Conservation (phyloP, 2,329 filamentous ascomycete genomes). For the Colletotrichum sp. region DNA sequence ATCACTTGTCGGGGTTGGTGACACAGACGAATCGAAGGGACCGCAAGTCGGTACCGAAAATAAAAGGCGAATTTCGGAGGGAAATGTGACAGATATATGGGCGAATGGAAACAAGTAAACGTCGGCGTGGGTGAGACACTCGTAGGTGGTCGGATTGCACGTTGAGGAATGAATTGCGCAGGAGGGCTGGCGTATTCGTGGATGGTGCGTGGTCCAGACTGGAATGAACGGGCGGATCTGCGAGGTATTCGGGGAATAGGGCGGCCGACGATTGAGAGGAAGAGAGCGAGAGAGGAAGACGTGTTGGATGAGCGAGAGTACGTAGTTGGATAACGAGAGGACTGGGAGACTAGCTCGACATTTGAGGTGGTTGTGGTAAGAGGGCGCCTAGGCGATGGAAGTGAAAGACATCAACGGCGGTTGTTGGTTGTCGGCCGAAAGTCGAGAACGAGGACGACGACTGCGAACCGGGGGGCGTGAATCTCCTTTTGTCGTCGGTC, state of each 20-base stretch:
- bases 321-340: conserved; percentile 20
- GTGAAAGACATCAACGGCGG: conserved; percentile 20
- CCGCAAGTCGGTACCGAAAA: background rate
- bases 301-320: background rate
- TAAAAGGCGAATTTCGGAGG: background rate
- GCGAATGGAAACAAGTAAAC: background rate
- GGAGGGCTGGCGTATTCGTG: background rate
- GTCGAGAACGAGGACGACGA: background rate
- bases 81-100: conserved; percentile 2
- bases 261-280: background rate
- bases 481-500: conserved; percentile 11
- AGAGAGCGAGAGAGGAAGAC: background rate
- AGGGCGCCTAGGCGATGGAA: conserved; percentile 12
- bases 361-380: conserved; percentile 3
- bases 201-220: background rate
- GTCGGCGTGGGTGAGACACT: background rate
- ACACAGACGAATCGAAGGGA: background rate
- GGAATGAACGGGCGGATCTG: conserved; percentile 6
- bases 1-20: conserved; percentile 6
- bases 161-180: conserved; percentile 12
- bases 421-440: background rate
- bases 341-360: conserved; percentile 24
- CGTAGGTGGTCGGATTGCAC: background rate
- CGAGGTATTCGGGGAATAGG: background rate
- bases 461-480: background rate